Evolutionary conservation across 768 basidiomycete species (phyloP).

Genomic region (Mycena indigotica): DNA sequence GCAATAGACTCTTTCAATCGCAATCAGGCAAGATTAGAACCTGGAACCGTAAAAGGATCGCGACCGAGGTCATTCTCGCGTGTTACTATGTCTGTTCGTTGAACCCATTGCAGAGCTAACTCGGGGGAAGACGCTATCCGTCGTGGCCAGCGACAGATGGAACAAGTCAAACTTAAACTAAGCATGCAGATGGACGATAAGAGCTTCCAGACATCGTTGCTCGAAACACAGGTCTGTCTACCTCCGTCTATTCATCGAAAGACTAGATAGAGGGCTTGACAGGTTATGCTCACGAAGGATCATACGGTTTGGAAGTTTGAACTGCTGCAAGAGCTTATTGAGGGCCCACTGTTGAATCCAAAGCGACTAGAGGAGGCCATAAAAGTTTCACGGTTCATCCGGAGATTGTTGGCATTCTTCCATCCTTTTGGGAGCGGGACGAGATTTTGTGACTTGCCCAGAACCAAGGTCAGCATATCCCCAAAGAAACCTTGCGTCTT

Average conservation of each 20-base stretch:
- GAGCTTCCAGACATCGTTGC: slow-evolving; percentile 79
- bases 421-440: slow-evolving; percentile 77
- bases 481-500: slow-evolving; percentile 1
- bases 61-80: slow-evolving; percentile 58
- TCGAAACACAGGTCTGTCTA: slow-evolving; percentile 78
- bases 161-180: slow-evolving; percentile 85
- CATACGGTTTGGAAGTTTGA: slow-evolving; percentile 93
- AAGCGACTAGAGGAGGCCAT: slow-evolving; percentile 95
- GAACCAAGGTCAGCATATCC: slow-evolving; percentile 52
- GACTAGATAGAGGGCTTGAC: no score
- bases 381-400: slow-evolving; percentile 84
- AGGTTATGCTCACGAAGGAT: slow-evolving; percentile 89
- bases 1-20: slow-evolving; percentile 93
- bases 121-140: slow-evolving; percentile 85
- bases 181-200: slow-evolving; percentile 96
- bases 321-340: slow-evolving; percentile 81
- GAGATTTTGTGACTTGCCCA: slow-evolving; percentile 81
- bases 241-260: no score
- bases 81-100: not conserved
- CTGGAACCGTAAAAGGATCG: slow-evolving; percentile 51
- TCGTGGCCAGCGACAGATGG: slow-evolving; percentile 86
- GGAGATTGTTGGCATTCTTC: slow-evolving; percentile 91
- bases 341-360: slow-evolving; percentile 89
- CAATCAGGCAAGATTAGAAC: slow-evolving; percentile 75
- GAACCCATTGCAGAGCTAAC: slow-evolving; percentile 54